These are phyloP conservation scores for Calycina marina DNA, from an alignment of 2,329 filamentous ascomycete species.

Conservation along the genomic window DNA sequence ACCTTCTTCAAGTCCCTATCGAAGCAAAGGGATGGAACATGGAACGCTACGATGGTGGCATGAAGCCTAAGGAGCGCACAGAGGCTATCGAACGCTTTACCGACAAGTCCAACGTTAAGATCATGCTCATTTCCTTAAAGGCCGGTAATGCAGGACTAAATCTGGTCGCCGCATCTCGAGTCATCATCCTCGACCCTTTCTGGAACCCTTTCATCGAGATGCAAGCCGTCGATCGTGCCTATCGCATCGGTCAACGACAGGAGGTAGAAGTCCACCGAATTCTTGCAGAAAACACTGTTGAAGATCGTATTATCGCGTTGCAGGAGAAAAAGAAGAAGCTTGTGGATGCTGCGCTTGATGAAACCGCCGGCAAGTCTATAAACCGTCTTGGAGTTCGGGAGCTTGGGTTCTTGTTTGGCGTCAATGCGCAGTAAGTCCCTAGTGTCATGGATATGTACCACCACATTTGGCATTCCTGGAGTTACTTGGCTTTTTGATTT, in stretches of 20 bases:
- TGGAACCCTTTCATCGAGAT: slow-evolving; percentile 92
- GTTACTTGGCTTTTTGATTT: too few species aligned
- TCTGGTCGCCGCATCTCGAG: slow-evolving; percentile 65
- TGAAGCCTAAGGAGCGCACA: slow-evolving; percentile 52
- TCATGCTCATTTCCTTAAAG: slow-evolving; percentile 68
- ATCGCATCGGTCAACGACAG: slow-evolving; percentile 68
- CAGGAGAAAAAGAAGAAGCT: slow-evolving; percentile 67
- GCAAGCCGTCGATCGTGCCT: slow-evolving; percentile 79
- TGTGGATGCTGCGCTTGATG: slow-evolving; percentile 68
- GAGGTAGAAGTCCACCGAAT: slow-evolving; percentile 70
- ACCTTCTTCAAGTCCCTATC: slow-evolving; percentile 62
- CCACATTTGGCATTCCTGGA: too few species aligned
- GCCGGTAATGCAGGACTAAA: slow-evolving; percentile 80
- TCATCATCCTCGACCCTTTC: slow-evolving; percentile 85
- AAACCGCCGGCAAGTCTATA: slow-evolving; percentile 51
- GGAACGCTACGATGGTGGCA: slow-evolving; percentile 61
- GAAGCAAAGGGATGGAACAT: slow-evolving; percentile 34
- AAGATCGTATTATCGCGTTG: slow-evolving; percentile 69
- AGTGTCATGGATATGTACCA: too few species aligned
- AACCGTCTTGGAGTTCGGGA: slow-evolving; percentile 37
- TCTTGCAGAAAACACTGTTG: slow-evolving; percentile 63
- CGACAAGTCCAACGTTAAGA: slow-evolving; percentile 40
- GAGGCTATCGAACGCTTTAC: slow-evolving; percentile 51
- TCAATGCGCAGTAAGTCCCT: slow-evolving; percentile 2
- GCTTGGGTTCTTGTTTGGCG: slow-evolving; percentile 19